These are phyloP conservation scores for Trichosporon faecale DNA, from an alignment of 1,284 basidiomycete species.

Conservation along the genomic window DNA sequence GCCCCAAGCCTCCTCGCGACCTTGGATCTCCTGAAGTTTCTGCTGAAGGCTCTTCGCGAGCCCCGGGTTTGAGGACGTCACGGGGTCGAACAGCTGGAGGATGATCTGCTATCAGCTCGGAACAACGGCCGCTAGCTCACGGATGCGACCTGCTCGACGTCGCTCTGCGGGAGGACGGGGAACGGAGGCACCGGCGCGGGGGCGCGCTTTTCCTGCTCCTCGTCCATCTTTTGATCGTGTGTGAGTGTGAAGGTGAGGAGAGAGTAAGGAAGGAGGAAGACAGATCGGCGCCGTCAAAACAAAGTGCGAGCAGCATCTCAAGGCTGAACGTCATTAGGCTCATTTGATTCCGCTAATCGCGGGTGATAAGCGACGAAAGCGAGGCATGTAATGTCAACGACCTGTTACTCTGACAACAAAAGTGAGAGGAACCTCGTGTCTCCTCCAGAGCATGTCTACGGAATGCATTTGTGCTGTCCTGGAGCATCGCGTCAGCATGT, in stretches of 20 bases:
- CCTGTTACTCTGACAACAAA: no score
- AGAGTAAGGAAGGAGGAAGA: neutral
- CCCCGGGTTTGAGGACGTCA: slow-evolving; percentile 37
- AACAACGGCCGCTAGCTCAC: slow-evolving; percentile 22
- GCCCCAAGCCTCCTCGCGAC: slow-evolving; percentile 49
- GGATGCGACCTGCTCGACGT: slow-evolving; percentile 40
- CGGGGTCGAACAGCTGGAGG: slow-evolving; percentile 42
- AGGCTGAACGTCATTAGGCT: neutral
- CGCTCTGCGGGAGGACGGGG: slow-evolving; percentile 35
- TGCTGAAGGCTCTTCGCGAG: slow-evolving; percentile 46
- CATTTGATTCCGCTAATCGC: neutral
- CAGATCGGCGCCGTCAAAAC: neutral
- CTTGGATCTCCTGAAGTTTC: slow-evolving; percentile 48
- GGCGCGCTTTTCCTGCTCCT: slow-evolving; percentile 2
- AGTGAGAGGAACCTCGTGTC: no score
- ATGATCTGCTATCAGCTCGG: slow-evolving; percentile 36
- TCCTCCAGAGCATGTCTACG: no score
- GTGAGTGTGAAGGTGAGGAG: neutral
- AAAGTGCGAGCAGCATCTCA: neutral
- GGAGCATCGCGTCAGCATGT: no score
- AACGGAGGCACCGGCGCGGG: slow-evolving; percentile 23
- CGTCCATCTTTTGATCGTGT: neutral
- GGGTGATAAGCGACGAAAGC: neutral
- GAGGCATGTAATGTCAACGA: no score
- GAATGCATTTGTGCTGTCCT: no score